phyloP scores from a whole-genome alignment of 208 protist genomes.

The Trypanosoma rangeli region DNA sequence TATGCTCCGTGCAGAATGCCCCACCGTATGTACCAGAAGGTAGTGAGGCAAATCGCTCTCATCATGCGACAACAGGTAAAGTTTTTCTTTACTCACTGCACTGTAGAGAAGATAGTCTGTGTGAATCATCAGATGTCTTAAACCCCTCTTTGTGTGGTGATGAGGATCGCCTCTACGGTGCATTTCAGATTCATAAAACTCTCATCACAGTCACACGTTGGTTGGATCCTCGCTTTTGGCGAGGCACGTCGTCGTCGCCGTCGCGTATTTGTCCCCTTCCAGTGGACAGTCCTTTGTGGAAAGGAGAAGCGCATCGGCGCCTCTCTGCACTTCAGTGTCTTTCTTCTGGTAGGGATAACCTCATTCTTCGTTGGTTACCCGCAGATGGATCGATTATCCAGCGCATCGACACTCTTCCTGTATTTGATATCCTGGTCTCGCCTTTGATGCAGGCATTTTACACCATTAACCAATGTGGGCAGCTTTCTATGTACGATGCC shows the following conservation, averaged over 20 bases:
- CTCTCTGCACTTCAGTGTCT: slow-evolving; percentile 71
- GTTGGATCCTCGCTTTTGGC: slow-evolving; percentile 72
- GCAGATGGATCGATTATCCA: slow-evolving; percentile 62
- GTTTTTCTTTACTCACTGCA: slow-evolving; percentile 73
- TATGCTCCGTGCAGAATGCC: slow-evolving; percentile 58
- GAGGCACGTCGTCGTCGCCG: slow-evolving; percentile 6
- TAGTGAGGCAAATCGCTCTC: slow-evolving; percentile 4
- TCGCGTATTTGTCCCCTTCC: slow-evolving; percentile 25
- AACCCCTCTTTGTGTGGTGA: background rate
- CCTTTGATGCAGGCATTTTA: slow-evolving; percentile 71
- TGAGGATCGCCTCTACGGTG: slow-evolving; percentile 37
- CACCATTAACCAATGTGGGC: slow-evolving; percentile 50
- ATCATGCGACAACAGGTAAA: slow-evolving; percentile 34
- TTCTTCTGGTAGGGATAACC: slow-evolving; percentile 44
- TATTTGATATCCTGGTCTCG: slow-evolving; percentile 59
- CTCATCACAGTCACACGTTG: slow-evolving; percentile 51
- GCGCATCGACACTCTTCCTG: slow-evolving; percentile 39
- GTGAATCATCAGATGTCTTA: background rate
- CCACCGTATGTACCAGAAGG: slow-evolving; percentile 21
- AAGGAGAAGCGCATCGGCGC: slow-evolving; percentile 35
- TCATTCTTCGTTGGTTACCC: slow-evolving; percentile 68
- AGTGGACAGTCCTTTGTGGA: slow-evolving; percentile 38
- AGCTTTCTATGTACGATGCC: slow-evolving; percentile 70
- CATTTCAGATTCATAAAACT: slow-evolving; percentile 34
- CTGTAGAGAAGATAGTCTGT: slow-evolving; percentile 12